Evolutionary conservation across 2,329 filamentous ascomycete genomes (phyloP).

Genomic region (Rugonectria rugulosa): DNA sequence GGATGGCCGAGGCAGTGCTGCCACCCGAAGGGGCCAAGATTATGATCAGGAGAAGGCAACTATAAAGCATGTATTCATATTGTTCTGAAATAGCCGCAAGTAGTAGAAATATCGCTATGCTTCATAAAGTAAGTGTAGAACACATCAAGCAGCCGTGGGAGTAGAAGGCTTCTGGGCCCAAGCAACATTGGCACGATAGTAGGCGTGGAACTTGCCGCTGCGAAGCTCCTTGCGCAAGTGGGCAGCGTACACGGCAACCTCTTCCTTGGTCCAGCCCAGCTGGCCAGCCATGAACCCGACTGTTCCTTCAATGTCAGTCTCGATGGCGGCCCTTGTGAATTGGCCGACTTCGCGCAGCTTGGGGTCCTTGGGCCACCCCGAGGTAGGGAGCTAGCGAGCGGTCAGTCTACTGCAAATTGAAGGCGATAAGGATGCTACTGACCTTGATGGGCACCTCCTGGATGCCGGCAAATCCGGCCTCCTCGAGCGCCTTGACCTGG

Average conservation of each 20-base stretch:
- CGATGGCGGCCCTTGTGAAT: conserved; percentile 41
- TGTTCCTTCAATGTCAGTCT: conserved; percentile 44
- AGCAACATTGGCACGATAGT: conserved; percentile 34
- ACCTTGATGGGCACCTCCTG: not conserved
- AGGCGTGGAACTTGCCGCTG: conserved; percentile 28
- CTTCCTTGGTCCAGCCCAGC: conserved; percentile 43
- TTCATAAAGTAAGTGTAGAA: no score
- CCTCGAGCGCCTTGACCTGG: not conserved
- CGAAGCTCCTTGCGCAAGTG: conserved; percentile 41
- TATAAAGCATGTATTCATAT: not conserved
- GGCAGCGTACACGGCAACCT: conserved; percentile 42
- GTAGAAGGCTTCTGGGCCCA: conserved; percentile 39
- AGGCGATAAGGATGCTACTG: not conserved
- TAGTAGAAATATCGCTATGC: no score
- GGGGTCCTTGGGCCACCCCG: conserved; percentile 49
- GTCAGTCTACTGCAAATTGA: not conserved
- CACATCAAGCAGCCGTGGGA: conserved; percentile 2
- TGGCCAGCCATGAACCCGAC: conserved; percentile 41
- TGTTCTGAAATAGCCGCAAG: no score
- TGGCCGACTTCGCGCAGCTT: conserved; percentile 47
- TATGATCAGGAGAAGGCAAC: conserved; percentile 25
- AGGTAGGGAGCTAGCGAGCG: conserved; percentile 43
- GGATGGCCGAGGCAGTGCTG: conserved; percentile 30
- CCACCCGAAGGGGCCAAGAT: conserved; percentile 30
- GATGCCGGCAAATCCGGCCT: not conserved